Evolutionary conservation across 371 early-diverging fungal genomes (phyloP), one percentile per base, ranked within the genome.

Genomic region (Rhizopus sp.): DNA sequence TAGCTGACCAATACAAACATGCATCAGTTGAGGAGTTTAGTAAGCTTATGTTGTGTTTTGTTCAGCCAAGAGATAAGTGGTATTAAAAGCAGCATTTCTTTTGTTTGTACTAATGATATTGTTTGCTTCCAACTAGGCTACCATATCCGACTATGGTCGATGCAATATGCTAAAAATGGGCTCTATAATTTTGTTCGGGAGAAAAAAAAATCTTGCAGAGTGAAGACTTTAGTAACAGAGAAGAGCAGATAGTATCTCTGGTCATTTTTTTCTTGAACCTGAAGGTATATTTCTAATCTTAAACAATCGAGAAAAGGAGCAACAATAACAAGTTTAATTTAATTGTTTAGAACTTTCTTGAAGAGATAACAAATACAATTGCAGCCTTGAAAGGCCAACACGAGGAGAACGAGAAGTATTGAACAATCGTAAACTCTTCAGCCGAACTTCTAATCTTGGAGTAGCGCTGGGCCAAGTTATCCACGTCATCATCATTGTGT

Each of bases 261-360:
- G 29, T 50, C 45, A 50, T 35, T 35, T 60, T 60, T 50, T 55
- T 55, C 45, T 55, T 54, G 38, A 60, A 33, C 35, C 44, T 60
- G 50, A 60, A 60, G 61, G 61, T 60, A 60, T 55, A 55, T 60
- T 54, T 34, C 45, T 55, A 29, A 60, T 50, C 39, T 38, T 37
- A 50, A 50, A 50, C 30, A 17, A 50, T 55, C 37, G 40, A 55
- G 53, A 59, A 53, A 47, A 49, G n/a, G n/a, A n/a, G n/a, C n/a
- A n/a, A 54, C 30, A 49, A 48, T 54, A 60, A 16, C 54, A 54
- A 48, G 49, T 53, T 16, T 54, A 48, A 33, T 54, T 60, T 53
- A 49, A 49, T 54, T 49, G 13, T 29, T 60, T 53, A 54, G 60
- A 23, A 35, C 49, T 29, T 9, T 48, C 53, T 60, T 5, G 49